Evolutionary conservation across 352 stramenopile genomes (phyloP).

Genomic region (Detonula confervacea): DNA sequence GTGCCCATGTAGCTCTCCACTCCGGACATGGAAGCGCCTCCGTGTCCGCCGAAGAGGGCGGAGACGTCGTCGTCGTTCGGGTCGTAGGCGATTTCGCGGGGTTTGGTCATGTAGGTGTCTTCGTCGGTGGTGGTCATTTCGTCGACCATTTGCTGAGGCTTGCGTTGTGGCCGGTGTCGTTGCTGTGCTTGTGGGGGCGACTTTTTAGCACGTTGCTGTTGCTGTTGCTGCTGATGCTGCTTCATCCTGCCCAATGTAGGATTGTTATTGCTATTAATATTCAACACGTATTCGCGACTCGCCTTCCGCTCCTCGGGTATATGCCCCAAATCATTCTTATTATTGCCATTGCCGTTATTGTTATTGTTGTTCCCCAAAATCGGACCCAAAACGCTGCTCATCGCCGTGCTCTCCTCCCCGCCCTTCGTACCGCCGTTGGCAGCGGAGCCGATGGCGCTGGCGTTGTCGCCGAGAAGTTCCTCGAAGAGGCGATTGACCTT

Average conservation of each 20-base stretch:
- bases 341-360: not conserved
- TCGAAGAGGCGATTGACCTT: constrained; percentile 22
- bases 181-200: no score
- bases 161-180: no score
- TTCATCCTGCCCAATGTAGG: not conserved
- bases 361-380: no score
- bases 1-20: no score
- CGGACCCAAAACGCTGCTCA: constrained; percentile 43
- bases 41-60: constrained; percentile 21
- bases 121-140: no score
- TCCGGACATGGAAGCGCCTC: constrained; percentile 16
- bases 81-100: constrained; percentile 38
- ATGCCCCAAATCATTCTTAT: not conserved
- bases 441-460: constrained; percentile 17
- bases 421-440: not conserved
- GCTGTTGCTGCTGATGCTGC: not conserved
- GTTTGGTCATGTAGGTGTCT: constrained; percentile 49
- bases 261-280: not conserved
- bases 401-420: constrained; percentile 11
- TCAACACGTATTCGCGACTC: not conserved
- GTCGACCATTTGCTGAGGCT: no score
- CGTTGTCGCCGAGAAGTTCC: constrained; percentile 39
- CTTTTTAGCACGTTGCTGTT: constrained; percentile 3
- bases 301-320: not conserved
- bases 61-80: constrained; percentile 36